Conservation (phyloP, 371 early-diverging fungal species). For the Circinella umbellata region DNA sequence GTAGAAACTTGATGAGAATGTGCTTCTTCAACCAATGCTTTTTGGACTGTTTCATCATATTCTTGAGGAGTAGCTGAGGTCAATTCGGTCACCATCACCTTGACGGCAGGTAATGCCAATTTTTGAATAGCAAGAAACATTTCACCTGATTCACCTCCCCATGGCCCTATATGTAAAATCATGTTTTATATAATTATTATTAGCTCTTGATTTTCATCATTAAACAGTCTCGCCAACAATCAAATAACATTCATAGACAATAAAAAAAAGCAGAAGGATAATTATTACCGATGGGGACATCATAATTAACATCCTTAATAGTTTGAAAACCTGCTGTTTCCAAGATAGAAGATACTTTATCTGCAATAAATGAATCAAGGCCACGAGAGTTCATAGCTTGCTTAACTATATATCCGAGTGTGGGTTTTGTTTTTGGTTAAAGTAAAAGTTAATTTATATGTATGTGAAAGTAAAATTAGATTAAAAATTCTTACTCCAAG, state of each 20-base stretch:
- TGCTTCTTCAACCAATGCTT: constrained; percentile 30
- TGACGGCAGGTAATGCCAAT: constrained; percentile 45
- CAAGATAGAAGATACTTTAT: constrained; percentile 35
- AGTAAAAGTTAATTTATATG: too few species aligned
- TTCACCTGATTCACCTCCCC: constrained; percentile 44
- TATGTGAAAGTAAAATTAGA: neutral
- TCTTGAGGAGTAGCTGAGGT: constrained; percentile 18
- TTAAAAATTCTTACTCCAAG: constrained; percentile 40
- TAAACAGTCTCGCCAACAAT: neutral
- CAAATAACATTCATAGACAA: neutral
- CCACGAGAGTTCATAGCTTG: constrained; percentile 30
- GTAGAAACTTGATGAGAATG: constrained; percentile 25
- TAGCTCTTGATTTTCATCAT: neutral
- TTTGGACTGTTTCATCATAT: constrained; percentile 25
- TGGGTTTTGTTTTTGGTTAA: too few species aligned
- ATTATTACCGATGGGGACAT: constrained; percentile 42
- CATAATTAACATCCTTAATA: constrained; percentile 31
- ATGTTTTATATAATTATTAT: neutral
- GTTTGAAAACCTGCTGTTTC: constrained; percentile 29
- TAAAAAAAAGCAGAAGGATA: neutral
- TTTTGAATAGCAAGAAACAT: constrained; percentile 40
- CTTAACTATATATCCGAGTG: constrained; percentile 25
- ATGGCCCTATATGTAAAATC: constrained; percentile 23
- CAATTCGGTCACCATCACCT: constrained; percentile 42
- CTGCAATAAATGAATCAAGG: constrained; percentile 48